Evolutionary conservation across 169 alveolate species (phyloP).

Genomic region (Eimeria acervulina): DNA sequence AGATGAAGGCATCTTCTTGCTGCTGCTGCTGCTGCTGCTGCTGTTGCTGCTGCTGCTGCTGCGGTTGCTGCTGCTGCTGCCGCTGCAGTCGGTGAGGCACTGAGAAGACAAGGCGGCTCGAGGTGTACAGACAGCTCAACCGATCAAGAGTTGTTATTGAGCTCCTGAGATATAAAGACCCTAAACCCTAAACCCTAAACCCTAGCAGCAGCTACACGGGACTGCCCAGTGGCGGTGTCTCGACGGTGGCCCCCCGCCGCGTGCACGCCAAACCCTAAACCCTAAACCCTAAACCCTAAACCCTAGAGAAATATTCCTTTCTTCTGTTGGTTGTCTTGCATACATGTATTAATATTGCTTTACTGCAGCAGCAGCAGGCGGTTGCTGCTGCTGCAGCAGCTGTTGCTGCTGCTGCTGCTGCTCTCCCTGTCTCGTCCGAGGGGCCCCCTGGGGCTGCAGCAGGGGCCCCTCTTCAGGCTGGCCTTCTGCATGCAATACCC

Average conservation of each 20-base stretch:
- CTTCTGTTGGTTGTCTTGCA: background rate
- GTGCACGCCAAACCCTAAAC: background rate
- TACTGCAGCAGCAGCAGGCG: background rate
- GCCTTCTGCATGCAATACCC: background rate
- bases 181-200: conserved; percentile 31
- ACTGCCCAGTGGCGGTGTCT: background rate
- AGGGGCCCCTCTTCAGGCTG: conserved; percentile 1
- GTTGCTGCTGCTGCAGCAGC: conserved; percentile 3
- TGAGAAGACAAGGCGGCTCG: no score
- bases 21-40: conserved; percentile 17
- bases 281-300: conserved; percentile 19
- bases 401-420: background rate
- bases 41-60: conserved; percentile 25
- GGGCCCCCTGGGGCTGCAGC: background rate
- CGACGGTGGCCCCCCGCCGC: background rate
- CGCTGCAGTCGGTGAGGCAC: background rate
- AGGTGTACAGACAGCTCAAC: no score
- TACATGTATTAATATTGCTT: background rate
- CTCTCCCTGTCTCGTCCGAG: background rate
- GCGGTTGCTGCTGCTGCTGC: conserved; percentile 17
- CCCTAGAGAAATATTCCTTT: background rate
- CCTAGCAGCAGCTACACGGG: background rate
- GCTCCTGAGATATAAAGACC: background rate
- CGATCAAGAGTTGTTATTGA: no score
- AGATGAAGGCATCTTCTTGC: conserved; percentile 2